A percentile compares a stretch with the other conserved stretches of the same genome.
phyloP scores from a whole-genome alignment of 2,329 filamentous ascomycete genomes.

The Diaporthe sp. region DNA sequence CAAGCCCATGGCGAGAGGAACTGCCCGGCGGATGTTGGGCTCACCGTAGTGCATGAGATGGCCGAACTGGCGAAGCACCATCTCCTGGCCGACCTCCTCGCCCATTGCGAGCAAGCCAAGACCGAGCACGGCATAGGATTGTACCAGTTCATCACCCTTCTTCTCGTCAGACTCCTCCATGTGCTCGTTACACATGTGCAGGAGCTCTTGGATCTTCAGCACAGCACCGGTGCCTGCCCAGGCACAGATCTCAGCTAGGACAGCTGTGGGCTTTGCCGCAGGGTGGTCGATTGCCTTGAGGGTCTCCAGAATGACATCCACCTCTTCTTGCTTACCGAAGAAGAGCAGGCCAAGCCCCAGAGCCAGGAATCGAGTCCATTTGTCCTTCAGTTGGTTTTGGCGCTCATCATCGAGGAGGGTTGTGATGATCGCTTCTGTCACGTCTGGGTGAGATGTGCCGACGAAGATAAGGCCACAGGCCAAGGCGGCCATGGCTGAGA shows the following conservation, averaged over 20 bases:
- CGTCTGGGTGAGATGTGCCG: constrained; percentile 90
- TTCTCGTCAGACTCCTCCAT: constrained; percentile 95
- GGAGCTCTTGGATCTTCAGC: constrained; percentile 94
- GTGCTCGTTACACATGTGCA: constrained; percentile 98
- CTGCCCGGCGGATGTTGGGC: constrained; percentile 95
- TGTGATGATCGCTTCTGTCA: constrained; percentile 92
- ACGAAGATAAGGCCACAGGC: constrained; percentile 93
- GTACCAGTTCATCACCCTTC: constrained; percentile 94
- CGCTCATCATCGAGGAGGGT: constrained; percentile 95
- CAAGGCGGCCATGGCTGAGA: constrained; percentile 95
- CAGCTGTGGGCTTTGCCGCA: constrained; percentile 95
- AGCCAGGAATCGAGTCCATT: constrained; percentile 97
- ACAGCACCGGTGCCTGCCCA: constrained; percentile 98
- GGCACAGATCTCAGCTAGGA: constrained; percentile 95
- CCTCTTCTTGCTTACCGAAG: constrained; percentile 97
- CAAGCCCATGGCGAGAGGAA: constrained; percentile 95
- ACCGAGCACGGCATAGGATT: constrained; percentile 95
- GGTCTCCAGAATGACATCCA: constrained; percentile 97
- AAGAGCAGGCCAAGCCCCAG: constrained; percentile 93
- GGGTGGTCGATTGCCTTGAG: constrained; percentile 97
- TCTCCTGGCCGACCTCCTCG: constrained; percentile 97
- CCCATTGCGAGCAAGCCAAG: constrained; percentile 97
- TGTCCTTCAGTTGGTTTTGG: constrained; percentile 91
- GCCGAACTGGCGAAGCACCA: constrained; percentile 97
- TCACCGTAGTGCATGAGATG: constrained; percentile 99